Evolutionary conservation across 192 early-diverging fungal species (phyloP).

Genomic region (Podila horticola): DNA sequence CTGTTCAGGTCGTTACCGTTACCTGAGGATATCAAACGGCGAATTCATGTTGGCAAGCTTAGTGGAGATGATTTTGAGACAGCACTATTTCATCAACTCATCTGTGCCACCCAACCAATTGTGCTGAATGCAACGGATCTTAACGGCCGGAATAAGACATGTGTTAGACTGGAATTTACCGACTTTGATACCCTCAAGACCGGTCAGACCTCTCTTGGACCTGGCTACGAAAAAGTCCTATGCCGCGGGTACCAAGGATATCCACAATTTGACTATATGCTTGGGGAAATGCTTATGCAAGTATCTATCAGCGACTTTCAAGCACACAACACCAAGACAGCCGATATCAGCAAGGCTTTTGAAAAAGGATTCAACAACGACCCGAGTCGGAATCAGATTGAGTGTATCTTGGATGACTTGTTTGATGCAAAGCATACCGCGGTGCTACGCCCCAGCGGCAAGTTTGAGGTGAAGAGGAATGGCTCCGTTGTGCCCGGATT

Average conservation of each 20-base stretch:
- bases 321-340: no score
- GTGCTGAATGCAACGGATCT: conserved; percentile 29
- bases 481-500: no score
- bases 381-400: no score
- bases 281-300: conserved; percentile 43
- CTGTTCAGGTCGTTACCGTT: not conserved
- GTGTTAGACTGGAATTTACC: conserved; percentile 9
- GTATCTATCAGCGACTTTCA: conserved; percentile 41
- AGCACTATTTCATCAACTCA: conserved; percentile 29
- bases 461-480: no score
- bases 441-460: no score
- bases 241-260: conserved; percentile 27
- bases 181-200: conserved; percentile 2
- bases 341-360: no score
- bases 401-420: no score
- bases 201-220: conserved; percentile 25
- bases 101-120: conserved; percentile 16
- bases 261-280: conserved; percentile 47
- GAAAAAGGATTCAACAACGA: no score
- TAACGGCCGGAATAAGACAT: not conserved
- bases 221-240: conserved; percentile 17
- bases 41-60: conserved; percentile 15
- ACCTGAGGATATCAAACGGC: conserved; percentile 22
- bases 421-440: no score
- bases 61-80: conserved; percentile 38